Evolutionary conservation across 2,329 filamentous ascomycete species (phyloP), one percentile per base, ranked within the genome.

Genomic region (Diaporthe sp.): DNA sequence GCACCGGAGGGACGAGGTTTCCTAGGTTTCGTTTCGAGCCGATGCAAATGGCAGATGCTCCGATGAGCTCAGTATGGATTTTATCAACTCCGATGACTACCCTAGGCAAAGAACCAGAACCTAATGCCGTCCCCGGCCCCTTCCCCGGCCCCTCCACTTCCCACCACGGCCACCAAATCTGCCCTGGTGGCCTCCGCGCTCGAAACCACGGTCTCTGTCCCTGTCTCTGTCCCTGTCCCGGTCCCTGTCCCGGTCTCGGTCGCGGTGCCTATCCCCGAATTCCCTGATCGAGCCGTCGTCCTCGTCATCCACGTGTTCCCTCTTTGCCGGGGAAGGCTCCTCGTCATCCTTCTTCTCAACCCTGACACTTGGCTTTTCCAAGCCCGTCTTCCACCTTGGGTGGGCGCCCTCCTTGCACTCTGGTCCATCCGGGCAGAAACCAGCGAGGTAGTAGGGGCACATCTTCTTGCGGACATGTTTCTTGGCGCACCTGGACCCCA

Each of bases 391-490:
- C 92, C 94, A 98, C 75, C 92, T 90, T 4, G 96, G 92, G 83
- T 99, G 97, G 8, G 94, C 93, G 27, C 94, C 94, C 76, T 93
- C 90, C 80, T 91, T 92, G 84, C 97, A 99, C 10, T 86, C 86
- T 75, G 87, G 89, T 2, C 83, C 96, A 72, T 97, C 94, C 0
- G 97, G 97, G 82, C 97, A 99, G 86, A 99, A 99, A 1, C 97
- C 97, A 10, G 95, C 95, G 22, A 98, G 86, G 81, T 97, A 99
- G 82, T 93, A 98, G 1, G 88, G 88, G 81, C 97, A 99, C 9
- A 98, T 83, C 77, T 90, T 92, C 77, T 94, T 92, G 75, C 95
- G 91, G 73, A 97, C 92, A 84, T 99, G 97, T 78, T 96, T 94
- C 85, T 98, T 95, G 32, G 93, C 92, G 84, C 97, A 99, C 74